A percentile compares a stretch with the other conserved stretches of the same genome.
These are phyloP conservation scores for Metschnikowia corniflorae DNA, from an alignment of 805 yeast genomes.

Conservation along the genomic window DNA sequence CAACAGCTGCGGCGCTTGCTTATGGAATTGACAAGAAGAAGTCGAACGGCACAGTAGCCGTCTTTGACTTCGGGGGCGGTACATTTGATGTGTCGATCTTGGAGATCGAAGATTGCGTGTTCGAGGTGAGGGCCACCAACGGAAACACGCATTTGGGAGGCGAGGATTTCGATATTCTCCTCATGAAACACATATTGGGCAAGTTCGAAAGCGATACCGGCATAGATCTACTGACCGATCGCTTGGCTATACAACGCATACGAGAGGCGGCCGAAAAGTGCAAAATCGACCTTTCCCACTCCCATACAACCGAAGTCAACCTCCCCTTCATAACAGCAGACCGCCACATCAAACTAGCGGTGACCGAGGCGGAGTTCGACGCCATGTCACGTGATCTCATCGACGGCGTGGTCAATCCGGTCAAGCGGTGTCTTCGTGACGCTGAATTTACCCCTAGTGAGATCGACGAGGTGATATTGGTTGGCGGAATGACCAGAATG, in stretches of 20 bases:
- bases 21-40: conserved; percentile 74
- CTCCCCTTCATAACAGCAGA: conserved; percentile 66
- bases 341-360: conserved; percentile 53
- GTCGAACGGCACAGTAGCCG: conserved; percentile 51
- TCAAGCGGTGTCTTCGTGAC: conserved; percentile 69
- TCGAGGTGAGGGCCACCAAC: conserved; percentile 78
- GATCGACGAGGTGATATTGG: conserved; percentile 70
- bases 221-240: conserved; percentile 47
- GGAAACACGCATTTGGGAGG: conserved; percentile 88
- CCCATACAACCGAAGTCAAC: conserved; percentile 55
- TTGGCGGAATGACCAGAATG: conserved; percentile 92
- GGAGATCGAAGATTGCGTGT: conserved; percentile 76
- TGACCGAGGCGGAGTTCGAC: conserved; percentile 69
- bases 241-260: conserved; percentile 66
- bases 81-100: conserved; percentile 78
- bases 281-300: conserved; percentile 72
- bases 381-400: conserved; percentile 62
- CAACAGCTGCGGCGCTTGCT: conserved; percentile 93
- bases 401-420: conserved; percentile 67
- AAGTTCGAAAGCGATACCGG: conserved; percentile 52
- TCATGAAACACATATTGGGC: conserved; percentile 54
- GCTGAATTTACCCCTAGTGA: conserved; percentile 64
- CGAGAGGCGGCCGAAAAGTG: conserved; percentile 77
- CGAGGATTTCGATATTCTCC: conserved; percentile 74
- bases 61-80: conserved; percentile 81